A percentile compares a stretch with the other conserved stretches of the same genome.
Evolutionary conservation across 345 rosid species (phyloP).

Genomic region (Boechera divaricarpa): DNA sequence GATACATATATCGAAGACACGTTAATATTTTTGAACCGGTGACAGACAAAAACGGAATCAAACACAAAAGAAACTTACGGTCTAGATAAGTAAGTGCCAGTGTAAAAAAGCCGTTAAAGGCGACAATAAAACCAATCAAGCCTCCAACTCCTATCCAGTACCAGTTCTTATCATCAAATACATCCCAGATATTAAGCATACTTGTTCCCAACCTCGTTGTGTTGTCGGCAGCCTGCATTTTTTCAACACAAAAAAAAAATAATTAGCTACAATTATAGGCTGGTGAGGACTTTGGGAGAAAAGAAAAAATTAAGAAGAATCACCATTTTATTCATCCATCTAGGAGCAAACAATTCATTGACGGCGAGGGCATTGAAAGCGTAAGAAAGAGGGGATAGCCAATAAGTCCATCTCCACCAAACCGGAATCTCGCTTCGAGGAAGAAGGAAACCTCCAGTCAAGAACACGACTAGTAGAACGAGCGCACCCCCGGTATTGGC

Average conservation of each 20-base stretch:
- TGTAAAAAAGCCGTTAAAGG: conserved; percentile 79
- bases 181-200: conserved; percentile 60
- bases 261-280: not conserved
- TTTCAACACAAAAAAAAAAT: not conserved
- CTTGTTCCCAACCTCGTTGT: conserved; percentile 60
- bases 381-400: conserved; percentile 69
- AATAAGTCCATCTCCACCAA: conserved; percentile 74
- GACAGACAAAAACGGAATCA: not conserved
- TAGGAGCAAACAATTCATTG: conserved; percentile 61
- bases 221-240: conserved; percentile 56
- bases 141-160: conserved; percentile 83
- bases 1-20: not conserved
- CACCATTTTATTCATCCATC: conserved; percentile 58
- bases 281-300: not conserved
- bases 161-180: conserved; percentile 67
- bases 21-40: not conserved
- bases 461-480: conserved; percentile 45
- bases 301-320: not conserved
- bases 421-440: conserved; percentile 51
- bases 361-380: conserved; percentile 57
- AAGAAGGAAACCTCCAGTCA: conserved; percentile 67
- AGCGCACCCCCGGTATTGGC: conserved; percentile 53
- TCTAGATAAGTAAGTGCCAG: conserved; percentile 67
- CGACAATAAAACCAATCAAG: conserved; percentile 62
- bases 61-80: conserved; percentile 55